Evolutionary conservation across 805 yeast genomes (phyloP), one percentile per base, ranked within the genome.

Genomic region (Saccharomyces cerevisiae): DNA sequence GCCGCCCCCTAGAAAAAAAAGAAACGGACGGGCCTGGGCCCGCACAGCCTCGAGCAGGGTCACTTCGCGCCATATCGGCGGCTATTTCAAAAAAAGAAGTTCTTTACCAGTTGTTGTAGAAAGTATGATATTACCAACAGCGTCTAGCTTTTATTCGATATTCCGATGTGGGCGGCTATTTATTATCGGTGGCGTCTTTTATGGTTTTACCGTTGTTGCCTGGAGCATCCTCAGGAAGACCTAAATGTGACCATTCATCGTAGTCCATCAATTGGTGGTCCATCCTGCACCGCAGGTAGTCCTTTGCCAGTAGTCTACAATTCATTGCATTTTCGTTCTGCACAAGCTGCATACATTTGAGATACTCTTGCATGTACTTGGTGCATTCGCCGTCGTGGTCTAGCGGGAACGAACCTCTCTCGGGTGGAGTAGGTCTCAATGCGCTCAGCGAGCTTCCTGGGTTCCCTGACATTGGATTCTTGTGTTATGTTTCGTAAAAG

Each of bases 341-440:
- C 14, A 90, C 89, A 31, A 82, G 73, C 65, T 86, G 84, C 70
- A 92, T 73, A 71, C 99, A 92, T 49, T 81, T 73, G 58, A 92
- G 73, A 67, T 92, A 92, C 49, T 79, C 80, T 47, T 77, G 67
- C 94, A 91, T 94, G 55, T 82, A 79, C 24, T 76, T 75, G 24
- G 83, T 81, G 66, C 98, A 92, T 59, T 94, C 98, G 6, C 79
- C 79, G 56, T 80, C 84, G 65, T 92, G 99, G 65, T 92, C 99
- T 48, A 92, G 74, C 0, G 98, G 99, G 70, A 92, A 92, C 0
- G 98, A 89, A 0, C 99, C 99, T 60, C 97, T 75, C 60, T 92
- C 96, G 2, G 99, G 99, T 24, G 99, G 96, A 0, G 92, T 85
- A 9, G 97, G 96, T 13, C 82, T 76, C 76, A 85, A 78, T 46